Evolutionary conservation across 1,139 yeast species (phyloP), one percentile per base, ranked within the genome.

Genomic region (Candida neerlandica): DNA sequence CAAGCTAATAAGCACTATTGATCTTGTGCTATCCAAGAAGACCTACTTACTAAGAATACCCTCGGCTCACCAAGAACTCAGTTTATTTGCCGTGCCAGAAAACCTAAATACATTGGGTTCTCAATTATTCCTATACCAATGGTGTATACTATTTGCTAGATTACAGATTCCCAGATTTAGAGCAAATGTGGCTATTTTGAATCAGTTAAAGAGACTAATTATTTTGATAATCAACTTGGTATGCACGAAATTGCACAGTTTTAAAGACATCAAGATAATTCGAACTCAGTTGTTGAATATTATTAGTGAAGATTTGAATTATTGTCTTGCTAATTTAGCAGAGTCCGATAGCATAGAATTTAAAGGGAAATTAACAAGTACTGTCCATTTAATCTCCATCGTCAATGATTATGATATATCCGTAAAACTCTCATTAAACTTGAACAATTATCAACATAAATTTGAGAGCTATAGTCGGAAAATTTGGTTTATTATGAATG

Each of bases 361-460:
- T 18, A 34, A 33, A 18, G 43, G 46, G 15, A 52, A 44, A 21
- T 41, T 63, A n/a, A 45, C 56, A n/a, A 45, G 55, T 14, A 45
- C 61, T 0, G 62, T 67, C 3, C 76, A 75, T 48, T 58, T 73
- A 14, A 71, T 66, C 49, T 61, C 75, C 4, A 65, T 75, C 4
- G 50, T 75, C 19, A 69, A 71, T 52, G 78, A 74, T 53, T 65
- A 62, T 49, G 80, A 72, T 38, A 55, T 75, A 7, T 53, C 70
- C n/a, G 56, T 58, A 14, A 73, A 69, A 51, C 55, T 75, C 35
- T 58, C 64, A 26, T 49, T 71, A 6, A 61, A 63, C 49, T 51
- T 58, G 18, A 54, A 58, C 11, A 54, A 51, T 21, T 60, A 59
- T 48, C 69, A 65, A 43, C 55, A 69, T n/a, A 63, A 58, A 35